Base-by-base conservation (phyloP, 192 early-diverging fungal species). In the Podila clonocystis region DNA sequence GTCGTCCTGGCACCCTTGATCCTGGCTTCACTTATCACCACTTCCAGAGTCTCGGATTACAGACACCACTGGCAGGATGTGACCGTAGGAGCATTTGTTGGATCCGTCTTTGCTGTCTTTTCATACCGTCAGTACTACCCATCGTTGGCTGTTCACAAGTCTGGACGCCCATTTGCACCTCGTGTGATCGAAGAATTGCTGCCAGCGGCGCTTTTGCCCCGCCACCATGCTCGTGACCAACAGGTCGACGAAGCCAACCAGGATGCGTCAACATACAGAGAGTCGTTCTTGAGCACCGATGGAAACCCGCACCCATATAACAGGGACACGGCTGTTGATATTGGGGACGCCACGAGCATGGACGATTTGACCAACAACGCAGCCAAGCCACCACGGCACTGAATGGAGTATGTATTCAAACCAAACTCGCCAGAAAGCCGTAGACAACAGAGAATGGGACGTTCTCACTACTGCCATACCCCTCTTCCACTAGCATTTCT, bases 21-120 rank as follows among this genome's bases (percentile, higher is more conserved):
- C 49, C 74, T 74, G 0, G 94, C 93, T 12, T 62, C 85, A 36
- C 67, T 91, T 30, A 86, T 95, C 36, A 89, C 87, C 17, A 87
- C 90, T 22, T 90, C 92, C 65, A 88, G 94, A 41, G 89, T 89
- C 0, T 83, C 82, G 57, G 92, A 95, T 75, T 95, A 95, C 68
- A 88, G 93, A 65, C 94, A 95, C 70, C 93, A 93, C 58, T 93
- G 91, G 91, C 89, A 90, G 62, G 94, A 95, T 74, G 93, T 95
- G 24, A 67, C 88, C 36, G 77, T 87, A 13, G 94, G 91, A 19
- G 60, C 83, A 15, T 63, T 85, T 13, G 73, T 94, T 8, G 93
- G 93, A 33, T 65, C 84, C 0, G 58, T 85, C 28, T 90, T 89
- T 84, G 91, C 90, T 3, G 84, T 86, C 73, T 93, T 93, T 74